These are phyloP conservation scores for Saccharomycopsis sp. DNA, from an alignment of 805 yeast genomes.

Conservation along the genomic window DNA sequence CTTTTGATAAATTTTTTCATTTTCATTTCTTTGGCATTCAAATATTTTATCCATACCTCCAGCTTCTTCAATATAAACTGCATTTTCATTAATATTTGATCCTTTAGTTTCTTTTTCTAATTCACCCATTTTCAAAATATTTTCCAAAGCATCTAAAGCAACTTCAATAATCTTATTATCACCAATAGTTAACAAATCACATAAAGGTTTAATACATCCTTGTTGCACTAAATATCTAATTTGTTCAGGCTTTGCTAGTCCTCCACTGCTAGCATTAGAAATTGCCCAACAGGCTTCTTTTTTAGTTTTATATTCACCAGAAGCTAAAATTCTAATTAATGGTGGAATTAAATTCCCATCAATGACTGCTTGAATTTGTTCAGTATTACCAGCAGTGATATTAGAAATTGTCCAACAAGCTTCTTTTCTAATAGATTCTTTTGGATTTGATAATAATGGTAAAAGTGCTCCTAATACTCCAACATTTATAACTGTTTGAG, in stretches of 20 bases:
- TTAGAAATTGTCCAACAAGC: conserved; percentile 99
- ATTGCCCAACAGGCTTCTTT: conserved; percentile 99
- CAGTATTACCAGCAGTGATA: conserved; percentile 94
- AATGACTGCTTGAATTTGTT: conserved; percentile 94
- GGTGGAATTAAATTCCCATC: conserved; percentile 93
- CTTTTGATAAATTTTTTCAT: conserved; percentile 87
- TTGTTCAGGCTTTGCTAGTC: conserved; percentile 84
- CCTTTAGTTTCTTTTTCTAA: conserved; percentile 76
- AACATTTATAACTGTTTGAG: conserved; percentile 88
- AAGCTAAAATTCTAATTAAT: conserved; percentile 64
- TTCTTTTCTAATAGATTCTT: conserved; percentile 92
- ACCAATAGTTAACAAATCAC: conserved; percentile 82
- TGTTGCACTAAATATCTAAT: conserved; percentile 87
- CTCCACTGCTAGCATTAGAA: conserved; percentile 96
- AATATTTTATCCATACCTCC: conserved; percentile 97
- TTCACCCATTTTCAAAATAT: conserved; percentile 91
- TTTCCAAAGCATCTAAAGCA: conserved; percentile 90
- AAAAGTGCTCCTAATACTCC: conserved; percentile 86
- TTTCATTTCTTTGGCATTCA: conserved; percentile 85
- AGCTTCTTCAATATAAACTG: conserved; percentile 91
- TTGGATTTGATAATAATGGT: conserved; percentile 71
- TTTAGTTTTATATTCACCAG: conserved; percentile 91
- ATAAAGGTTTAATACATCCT: conserved; percentile 95
- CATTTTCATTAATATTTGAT: conserved; percentile 70
- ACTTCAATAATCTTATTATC: conserved; percentile 92